These are phyloP conservation scores for Conringia planisiliqua DNA, from an alignment of 345 rosid species.

Conservation along the genomic window DNA sequence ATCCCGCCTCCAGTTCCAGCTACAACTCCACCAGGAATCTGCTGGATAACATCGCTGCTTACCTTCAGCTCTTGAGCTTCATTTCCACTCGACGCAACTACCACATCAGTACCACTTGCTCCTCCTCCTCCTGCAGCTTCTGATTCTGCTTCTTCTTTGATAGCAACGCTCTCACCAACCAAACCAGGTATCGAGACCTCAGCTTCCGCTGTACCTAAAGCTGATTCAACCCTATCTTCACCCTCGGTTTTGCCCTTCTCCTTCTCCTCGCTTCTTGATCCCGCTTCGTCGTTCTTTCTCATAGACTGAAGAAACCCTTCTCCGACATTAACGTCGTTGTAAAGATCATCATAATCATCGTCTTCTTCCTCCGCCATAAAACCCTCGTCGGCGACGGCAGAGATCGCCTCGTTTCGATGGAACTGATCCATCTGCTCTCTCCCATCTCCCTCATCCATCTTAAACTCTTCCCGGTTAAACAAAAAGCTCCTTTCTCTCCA, in stretches of 20 bases:
- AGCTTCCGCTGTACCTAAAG: conserved; percentile 18
- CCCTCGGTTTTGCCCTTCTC: conserved; percentile 8
- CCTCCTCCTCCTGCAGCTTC: background rate
- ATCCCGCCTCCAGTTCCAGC: conserved; percentile 48
- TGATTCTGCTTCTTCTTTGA: conserved; percentile 18
- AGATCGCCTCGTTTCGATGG: conserved; percentile 62
- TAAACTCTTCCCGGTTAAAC: background rate
- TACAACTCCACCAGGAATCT: conserved; percentile 31
- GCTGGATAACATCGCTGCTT: conserved; percentile 30
- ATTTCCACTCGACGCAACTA: conserved; percentile 36
- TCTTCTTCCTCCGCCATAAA: conserved; percentile 67
- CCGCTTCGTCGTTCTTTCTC: conserved; percentile 48
- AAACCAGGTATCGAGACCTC: conserved; percentile 40
- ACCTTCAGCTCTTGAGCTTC: conserved; percentile 43
- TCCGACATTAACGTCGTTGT: conserved; percentile 80
- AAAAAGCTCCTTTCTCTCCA: conserved; percentile 3
- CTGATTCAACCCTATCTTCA: conserved; percentile 27
- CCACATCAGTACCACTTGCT: conserved; percentile 23
- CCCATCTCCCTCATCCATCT: conserved; percentile 50
- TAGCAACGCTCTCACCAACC: conserved; percentile 38
- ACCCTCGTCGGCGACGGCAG: conserved; percentile 69
- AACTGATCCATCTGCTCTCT: conserved; percentile 59
- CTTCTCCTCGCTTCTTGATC: conserved; percentile 33
- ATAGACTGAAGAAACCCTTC: conserved; percentile 67
- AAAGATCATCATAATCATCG: conserved; percentile 78